Conservation (phyloP, 2,329 filamentous ascomycete genomes). For the Niveomyces coronatus region DNA sequence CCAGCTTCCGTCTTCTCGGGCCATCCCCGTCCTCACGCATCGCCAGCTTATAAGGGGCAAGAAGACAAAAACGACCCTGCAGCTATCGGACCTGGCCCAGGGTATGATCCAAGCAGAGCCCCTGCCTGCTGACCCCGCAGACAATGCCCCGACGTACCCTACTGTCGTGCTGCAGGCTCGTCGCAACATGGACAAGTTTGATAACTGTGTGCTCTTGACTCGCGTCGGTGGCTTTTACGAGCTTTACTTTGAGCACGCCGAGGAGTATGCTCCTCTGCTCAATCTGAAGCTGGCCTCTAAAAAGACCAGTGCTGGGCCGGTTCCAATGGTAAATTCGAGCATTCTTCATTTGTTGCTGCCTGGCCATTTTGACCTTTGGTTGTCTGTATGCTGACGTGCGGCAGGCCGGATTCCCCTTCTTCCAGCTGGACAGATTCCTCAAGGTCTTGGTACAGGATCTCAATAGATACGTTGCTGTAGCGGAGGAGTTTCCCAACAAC, state of each 20-base stretch:
- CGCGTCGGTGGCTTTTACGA: slow-evolving; percentile 95
- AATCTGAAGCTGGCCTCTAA: slow-evolving; percentile 79
- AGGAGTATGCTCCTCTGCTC: slow-evolving; percentile 74
- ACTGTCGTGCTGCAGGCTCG: slow-evolving; percentile 81
- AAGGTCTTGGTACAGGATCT: slow-evolving; percentile 89
- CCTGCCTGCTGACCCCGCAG: slow-evolving; percentile 25
- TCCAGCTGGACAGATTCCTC: slow-evolving; percentile 84
- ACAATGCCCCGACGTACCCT: slow-evolving; percentile 54
- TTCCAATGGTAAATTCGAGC: slow-evolving; percentile 62
- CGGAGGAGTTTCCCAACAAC: slow-evolving; percentile 79
- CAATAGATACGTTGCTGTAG: slow-evolving; percentile 84
- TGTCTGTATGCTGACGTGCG: slow-evolving; percentile 11
- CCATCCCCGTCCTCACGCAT: background rate
- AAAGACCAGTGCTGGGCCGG: slow-evolving; percentile 65
- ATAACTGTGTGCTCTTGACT: slow-evolving; percentile 83
- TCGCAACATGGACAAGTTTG: slow-evolving; percentile 83
- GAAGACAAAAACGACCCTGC: slow-evolving; percentile 44
- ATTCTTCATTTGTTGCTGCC: too few relatives aligned
- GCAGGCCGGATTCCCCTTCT: slow-evolving; percentile 84
- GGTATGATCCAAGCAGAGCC: slow-evolving; percentile 28
- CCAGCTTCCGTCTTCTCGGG: background rate
- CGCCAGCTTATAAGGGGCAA: slow-evolving; percentile 41
- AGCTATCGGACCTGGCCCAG: slow-evolving; percentile 47
- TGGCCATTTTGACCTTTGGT: too few relatives aligned
- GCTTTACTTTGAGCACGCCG: slow-evolving; percentile 92